phyloP scores from a whole-genome alignment of 352 stramenopile species.

The Globisporangium ultimum region DNA sequence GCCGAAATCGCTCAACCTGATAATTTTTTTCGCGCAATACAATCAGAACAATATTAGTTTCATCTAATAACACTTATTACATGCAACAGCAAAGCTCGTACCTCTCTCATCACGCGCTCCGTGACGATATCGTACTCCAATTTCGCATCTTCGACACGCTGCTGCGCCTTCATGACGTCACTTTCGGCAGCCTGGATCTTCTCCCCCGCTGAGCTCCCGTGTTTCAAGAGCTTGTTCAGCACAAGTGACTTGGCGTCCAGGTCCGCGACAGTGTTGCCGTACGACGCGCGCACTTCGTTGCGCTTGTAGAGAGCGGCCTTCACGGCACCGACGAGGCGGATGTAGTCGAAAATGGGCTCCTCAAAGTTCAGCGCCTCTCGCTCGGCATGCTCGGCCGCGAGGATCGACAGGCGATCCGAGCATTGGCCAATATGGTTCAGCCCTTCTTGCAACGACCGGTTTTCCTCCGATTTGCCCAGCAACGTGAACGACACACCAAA shows the following conservation, averaged over 20 bases:
- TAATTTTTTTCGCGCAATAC: neutral
- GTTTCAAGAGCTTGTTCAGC: conserved; percentile 63
- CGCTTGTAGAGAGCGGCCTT: conserved; percentile 92
- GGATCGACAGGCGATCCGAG: conserved; percentile 88
- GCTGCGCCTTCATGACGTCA: conserved; percentile 77
- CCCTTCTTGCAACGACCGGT: conserved; percentile 88
- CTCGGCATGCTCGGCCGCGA: conserved; percentile 92
- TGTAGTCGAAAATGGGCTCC: conserved; percentile 95
- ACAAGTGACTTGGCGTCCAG: conserved; percentile 79
- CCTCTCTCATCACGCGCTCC: conserved; percentile 92
- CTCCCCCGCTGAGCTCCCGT: conserved; percentile 65
- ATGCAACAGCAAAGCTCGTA: neutral
- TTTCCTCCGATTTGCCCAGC: conserved; percentile 92
- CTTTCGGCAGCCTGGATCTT: conserved; percentile 88
- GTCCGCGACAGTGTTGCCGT: conserved; percentile 82
- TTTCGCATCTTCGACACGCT: conserved; percentile 84
- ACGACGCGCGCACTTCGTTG: conserved; percentile 90
- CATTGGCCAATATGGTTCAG: conserved; percentile 91
- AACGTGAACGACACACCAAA: conserved; percentile 96
- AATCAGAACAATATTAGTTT: neutral
- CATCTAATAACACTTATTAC: neutral
- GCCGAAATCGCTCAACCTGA: conserved; percentile 94
- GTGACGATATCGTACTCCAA: conserved; percentile 94
- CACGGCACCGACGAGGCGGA: conserved; percentile 94
- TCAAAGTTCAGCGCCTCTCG: conserved; percentile 93